phyloP scores from a whole-genome alignment of 306 rosid genomes.

The Inga laurina region DNA sequence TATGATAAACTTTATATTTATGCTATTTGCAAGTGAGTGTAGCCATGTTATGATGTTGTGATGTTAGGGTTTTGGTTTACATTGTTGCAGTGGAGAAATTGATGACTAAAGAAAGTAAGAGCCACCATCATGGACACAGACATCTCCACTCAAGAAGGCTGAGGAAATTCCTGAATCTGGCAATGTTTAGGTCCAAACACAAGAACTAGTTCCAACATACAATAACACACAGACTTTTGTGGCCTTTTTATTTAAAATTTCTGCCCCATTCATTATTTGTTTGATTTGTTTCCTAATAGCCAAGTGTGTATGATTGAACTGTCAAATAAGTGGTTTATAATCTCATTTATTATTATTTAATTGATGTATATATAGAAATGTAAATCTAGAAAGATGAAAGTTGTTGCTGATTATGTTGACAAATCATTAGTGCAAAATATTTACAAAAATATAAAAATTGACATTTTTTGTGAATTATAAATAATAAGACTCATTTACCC shows the following conservation, averaged over 20 bases:
- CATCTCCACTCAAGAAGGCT: not conserved
- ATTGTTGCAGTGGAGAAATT: constrained; percentile 6
- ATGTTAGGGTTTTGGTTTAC: not conserved
- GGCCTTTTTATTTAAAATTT: not conserved
- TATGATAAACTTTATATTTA: not conserved
- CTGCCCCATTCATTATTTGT: not conserved
- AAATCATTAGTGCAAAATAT: no score
- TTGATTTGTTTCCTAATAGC: not conserved
- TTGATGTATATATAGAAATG: no score
- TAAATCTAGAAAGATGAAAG: no score
- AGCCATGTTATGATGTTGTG: not conserved
- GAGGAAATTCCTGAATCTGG: not conserved
- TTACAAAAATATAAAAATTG: no score
- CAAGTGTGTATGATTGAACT: not conserved
- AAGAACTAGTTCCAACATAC: not conserved
- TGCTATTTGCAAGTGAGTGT: not conserved
- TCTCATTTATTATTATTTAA: not conserved
- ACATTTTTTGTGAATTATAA: no score
- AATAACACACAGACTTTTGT: not conserved
- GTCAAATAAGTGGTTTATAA: not conserved
- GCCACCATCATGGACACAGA: not conserved
- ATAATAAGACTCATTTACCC: no score
- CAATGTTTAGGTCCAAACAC: not conserved
- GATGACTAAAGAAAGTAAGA: not conserved
- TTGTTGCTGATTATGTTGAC: no score